Percentiles rank a stretch among this genome's conserved stretches.
phyloP scores from a whole-genome alignment of 345 rosid genomes.

The Hibiscus syriacus region DNA sequence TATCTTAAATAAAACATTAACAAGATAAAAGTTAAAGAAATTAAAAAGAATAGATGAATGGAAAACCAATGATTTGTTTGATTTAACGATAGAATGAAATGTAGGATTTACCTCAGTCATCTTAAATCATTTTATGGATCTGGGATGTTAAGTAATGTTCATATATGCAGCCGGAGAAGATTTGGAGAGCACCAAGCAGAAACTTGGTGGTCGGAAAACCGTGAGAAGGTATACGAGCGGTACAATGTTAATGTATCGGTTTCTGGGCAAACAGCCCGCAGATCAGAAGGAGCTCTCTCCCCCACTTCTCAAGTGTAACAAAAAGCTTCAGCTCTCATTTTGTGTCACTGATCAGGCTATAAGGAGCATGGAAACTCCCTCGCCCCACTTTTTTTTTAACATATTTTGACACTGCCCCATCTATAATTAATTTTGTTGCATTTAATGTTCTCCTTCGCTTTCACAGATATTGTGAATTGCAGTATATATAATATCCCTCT shows the following conservation, averaged over 20 bases:
- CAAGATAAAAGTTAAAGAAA: neutral
- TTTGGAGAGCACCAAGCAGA: conserved; percentile 96
- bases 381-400: conserved; percentile 1
- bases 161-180: conserved; percentile 71
- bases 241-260: conserved; percentile 72
- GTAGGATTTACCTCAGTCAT: neutral
- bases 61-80: neutral
- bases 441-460: conserved; percentile 16
- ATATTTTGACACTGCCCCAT: neutral
- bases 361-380: conserved; percentile 2
- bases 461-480: conserved; percentile 23
- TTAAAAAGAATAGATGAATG: neutral
- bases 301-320: conserved; percentile 38
- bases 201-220: conserved; percentile 97
- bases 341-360: neutral
- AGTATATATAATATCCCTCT: conserved; percentile 41
- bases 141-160: neutral
- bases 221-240: conserved; percentile 73
- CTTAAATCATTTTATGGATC: neutral
- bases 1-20: neutral
- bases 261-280: conserved; percentile 41
- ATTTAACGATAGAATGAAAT: neutral
- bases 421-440: conserved; percentile 20
- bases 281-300: conserved; percentile 55
- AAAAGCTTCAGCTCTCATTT: conserved; percentile 10